phyloP scores from a whole-genome alignment of 2,329 filamentous ascomycete genomes.

The Aureobasidium sp. region DNA sequence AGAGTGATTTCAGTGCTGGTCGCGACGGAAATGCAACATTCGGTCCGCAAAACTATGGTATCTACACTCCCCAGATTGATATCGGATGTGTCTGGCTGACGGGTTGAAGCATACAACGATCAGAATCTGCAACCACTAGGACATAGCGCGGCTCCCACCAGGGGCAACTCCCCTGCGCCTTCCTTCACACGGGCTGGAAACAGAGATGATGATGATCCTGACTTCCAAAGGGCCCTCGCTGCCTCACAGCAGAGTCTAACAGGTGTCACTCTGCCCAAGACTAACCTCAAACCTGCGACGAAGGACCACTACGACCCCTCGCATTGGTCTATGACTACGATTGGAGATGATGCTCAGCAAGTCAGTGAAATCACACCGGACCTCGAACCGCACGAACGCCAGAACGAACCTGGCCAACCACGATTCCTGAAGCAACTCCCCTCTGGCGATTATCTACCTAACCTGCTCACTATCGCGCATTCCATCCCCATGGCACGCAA shows the following conservation, averaged over 20 bases:
- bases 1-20: constrained; percentile 24
- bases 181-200: constrained; percentile 23
- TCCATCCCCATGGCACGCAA: constrained; percentile 53
- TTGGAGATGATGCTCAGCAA: constrained; percentile 33
- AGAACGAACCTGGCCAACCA: constrained; percentile 43
- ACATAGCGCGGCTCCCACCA: constrained; percentile 27
- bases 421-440: constrained; percentile 52
- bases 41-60: constrained; percentile 14
- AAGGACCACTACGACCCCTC: constrained; percentile 47
- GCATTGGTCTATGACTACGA: constrained; percentile 46
- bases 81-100: neutral
- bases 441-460: constrained; percentile 48
- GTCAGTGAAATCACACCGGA: constrained; percentile 48
- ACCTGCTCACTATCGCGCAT: constrained; percentile 55
- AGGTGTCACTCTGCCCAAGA: constrained; percentile 45
- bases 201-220: constrained; percentile 27
- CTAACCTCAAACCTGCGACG: constrained; percentile 50
- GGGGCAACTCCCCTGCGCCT: constrained; percentile 25
- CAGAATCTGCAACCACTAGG: constrained; percentile 25
- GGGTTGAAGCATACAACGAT: constrained; percentile 17
- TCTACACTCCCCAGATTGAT: neutral
- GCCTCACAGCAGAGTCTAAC: constrained; percentile 33
- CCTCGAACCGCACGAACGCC: constrained; percentile 38
- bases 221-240: constrained; percentile 25
- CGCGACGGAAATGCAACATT: constrained; percentile 24